Base-by-base conservation (phyloP, 768 basidiomycete species). In the Tulasnella sp. region DNA sequence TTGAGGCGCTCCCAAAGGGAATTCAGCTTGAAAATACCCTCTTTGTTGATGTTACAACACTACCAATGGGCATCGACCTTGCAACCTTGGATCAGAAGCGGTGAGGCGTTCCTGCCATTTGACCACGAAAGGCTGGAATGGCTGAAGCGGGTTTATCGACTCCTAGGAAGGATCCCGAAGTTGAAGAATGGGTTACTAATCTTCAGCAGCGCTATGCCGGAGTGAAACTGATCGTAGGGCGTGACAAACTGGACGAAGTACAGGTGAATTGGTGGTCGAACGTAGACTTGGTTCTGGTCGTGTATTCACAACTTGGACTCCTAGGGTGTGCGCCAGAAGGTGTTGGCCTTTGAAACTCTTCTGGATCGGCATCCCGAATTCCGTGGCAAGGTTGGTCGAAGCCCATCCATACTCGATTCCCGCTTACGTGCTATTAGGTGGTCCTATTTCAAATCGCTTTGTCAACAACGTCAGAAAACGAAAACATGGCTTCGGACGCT, bases 11-110 rank as follows among this genome's bases (percentile, higher is more conserved):
- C 51, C 94, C 94, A 1, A 93, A 93, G 82, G 94, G 93, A 3
- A 91, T 95, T 48, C 91, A 92, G 81, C 85, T 92, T 20, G 86
- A 87, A 20, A 84, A 82, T 75, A 76, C 77, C 46, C 35, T 26
- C 29, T 93, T 95, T 81, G 91, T 95, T 26, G 92, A 95, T 81
- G 93, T 95, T 20, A 92, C 90, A 0, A 92, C 92, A n/a, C 93
- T 94, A 82, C 92, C 94, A 0, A 94, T 95, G 90, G 93, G 94
- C 6, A 95, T 96, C 77, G 94, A 96, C 82, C 92, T 95, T 4
- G 84, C 85, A 76, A 87, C 88, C 70, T 83, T 95, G 71, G 89
- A 89, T 79, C 87, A 89, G 80, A 90, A 91, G 84, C 91, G 89
- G 91, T 90, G 79, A 57, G 88, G 83, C 44, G 2, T 67, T 70